A percentile compares a stretch with the other conserved stretches of the same genome.
These are phyloP conservation scores for Fusarium chuoi DNA, from an alignment of 2,329 filamentous ascomycete species.

Conservation along the genomic window DNA sequence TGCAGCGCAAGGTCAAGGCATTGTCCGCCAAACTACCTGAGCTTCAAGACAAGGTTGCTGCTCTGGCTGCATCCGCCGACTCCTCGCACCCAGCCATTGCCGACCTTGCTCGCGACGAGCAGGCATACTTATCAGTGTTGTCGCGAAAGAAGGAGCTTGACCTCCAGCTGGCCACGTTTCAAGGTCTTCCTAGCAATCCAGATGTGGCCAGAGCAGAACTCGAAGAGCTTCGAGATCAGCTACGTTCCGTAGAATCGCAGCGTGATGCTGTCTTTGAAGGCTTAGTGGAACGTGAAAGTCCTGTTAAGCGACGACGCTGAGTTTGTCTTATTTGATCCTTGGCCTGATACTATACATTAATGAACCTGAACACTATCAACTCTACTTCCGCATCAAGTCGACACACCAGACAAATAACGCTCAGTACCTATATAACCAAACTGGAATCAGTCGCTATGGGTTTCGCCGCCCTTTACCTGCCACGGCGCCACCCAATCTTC, in stretches of 20 bases:
- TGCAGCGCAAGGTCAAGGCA: conserved; percentile 76
- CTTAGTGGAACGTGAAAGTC: conserved; percentile 71
- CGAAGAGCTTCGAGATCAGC: conserved; percentile 71
- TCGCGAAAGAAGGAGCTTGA: conserved; percentile 69
- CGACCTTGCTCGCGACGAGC: conserved; percentile 67
- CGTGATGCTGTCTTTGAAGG: conserved; percentile 81
- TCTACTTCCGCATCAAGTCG: conserved; percentile 2
- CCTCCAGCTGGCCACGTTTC: conserved; percentile 71
- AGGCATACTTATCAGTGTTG: conserved; percentile 66
- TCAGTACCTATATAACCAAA: conserved; percentile 16
- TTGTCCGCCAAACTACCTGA: conserved; percentile 74
- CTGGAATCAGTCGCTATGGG: conserved; percentile 21
- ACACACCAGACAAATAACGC: conserved; percentile 9
- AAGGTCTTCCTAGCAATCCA: conserved; percentile 76
- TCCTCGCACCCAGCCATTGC: conserved; percentile 63
- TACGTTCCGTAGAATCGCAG: conserved; percentile 68
- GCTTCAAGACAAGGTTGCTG: conserved; percentile 60
- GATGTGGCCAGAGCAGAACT: conserved; percentile 76
- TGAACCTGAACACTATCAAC: conserved; percentile 5
- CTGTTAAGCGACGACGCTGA: conserved; percentile 54
- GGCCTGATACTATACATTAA: conserved; percentile 36
- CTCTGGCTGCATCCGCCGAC: conserved; percentile 50
- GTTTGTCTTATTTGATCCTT: conserved; percentile 17
- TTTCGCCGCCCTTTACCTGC: conserved; percentile 69
- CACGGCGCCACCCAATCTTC: conserved; percentile 76